A percentile compares a stretch with the other conserved stretches of the same genome.
phyloP scores from a whole-genome alignment of 441 rosid species.

The Croton laevigatus region DNA sequence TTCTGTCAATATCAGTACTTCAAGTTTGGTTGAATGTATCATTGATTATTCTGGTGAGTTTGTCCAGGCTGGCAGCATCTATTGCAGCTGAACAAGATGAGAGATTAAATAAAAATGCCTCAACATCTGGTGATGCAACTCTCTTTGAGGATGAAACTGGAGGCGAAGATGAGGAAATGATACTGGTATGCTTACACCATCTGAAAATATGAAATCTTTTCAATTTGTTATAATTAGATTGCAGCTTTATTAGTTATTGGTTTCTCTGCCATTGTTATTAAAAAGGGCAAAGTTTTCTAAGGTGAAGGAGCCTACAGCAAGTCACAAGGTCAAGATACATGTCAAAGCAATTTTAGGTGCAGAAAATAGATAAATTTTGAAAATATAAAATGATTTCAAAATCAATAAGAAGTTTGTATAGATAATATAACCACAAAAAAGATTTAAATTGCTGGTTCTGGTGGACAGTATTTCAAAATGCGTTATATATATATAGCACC shows the following conservation, averaged over 20 bases:
- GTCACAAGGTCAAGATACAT: too few species aligned
- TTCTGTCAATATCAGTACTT: slow-evolving; percentile 17
- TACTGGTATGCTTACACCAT: slow-evolving; percentile 44
- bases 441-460: too few species aligned
- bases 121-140: slow-evolving; percentile 45
- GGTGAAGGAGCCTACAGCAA: too few species aligned
- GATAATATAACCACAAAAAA: too few species aligned
- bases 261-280: neutral
- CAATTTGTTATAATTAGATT: neutral
- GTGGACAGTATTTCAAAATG: too few species aligned
- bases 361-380: neutral
- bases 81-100: slow-evolving; percentile 64
- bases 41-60: slow-evolving; percentile 27
- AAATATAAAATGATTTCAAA: too few species aligned
- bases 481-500: neutral
- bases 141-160: slow-evolving; percentile 47
- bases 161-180: slow-evolving; percentile 71
- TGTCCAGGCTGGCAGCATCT: slow-evolving; percentile 64
- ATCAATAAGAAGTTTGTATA: too few species aligned
- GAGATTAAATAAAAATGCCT: slow-evolving; percentile 33
- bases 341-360: too few species aligned
- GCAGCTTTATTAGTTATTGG: slow-evolving; percentile 1
- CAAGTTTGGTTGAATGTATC: slow-evolving; percentile 17
- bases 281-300: too few species aligned
- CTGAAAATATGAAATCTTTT: neutral